These are phyloP conservation scores for Fusarium armeniacum DNA, from an alignment of 2,329 filamentous ascomycete genomes.

Conservation along the genomic window DNA sequence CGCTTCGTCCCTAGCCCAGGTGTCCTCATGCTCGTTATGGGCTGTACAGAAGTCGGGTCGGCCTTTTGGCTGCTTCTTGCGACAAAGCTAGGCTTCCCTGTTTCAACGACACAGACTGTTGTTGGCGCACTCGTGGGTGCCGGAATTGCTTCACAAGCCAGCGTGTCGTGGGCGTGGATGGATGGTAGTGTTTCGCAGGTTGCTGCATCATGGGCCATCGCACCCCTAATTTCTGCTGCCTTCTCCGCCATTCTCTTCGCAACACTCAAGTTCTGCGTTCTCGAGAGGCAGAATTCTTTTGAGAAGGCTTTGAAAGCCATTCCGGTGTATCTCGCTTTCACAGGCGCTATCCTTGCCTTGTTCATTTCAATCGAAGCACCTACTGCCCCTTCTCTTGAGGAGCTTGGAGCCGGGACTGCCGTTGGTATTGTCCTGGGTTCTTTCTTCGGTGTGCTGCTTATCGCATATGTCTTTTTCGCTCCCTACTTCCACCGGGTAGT, in stretches of 20 bases:
- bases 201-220: background rate
- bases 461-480: background rate
- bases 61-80: background rate
- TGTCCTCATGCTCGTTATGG: background rate
- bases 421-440: background rate
- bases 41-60: accelerated
- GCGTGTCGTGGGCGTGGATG: background rate
- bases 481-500: background rate
- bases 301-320: background rate
- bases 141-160: background rate
- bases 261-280: background rate
- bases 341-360: background rate
- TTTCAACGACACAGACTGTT: background rate
- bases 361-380: background rate
- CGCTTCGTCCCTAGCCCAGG: background rate
- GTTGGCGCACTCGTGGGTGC: background rate
- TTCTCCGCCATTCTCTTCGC: background rate
- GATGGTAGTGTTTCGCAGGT: background rate
- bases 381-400: background rate
- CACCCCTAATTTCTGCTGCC: background rate
- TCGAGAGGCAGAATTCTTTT: background rate
- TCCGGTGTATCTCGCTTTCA: background rate
- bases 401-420: background rate
- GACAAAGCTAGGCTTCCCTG: background rate
- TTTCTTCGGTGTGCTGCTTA: background rate